A percentile compares a stretch with the other conserved stretches of the same genome.
Evolutionary conservation across 2,329 filamentous ascomycete genomes (phyloP).

Genomic region (Ophiostoma sp.): DNA sequence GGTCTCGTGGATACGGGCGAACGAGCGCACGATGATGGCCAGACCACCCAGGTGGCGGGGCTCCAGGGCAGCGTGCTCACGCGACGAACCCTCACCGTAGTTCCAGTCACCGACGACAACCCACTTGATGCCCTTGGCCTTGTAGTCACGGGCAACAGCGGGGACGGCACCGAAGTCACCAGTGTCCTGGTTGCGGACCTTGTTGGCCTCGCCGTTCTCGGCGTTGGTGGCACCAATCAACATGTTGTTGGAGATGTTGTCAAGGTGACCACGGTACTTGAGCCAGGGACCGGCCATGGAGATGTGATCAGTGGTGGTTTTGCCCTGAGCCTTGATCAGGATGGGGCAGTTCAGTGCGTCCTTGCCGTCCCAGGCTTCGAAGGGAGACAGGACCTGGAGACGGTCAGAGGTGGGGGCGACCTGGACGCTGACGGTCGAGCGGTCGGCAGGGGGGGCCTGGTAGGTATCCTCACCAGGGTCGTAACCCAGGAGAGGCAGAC

Average conservation of each 20-base stretch:
- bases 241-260: constrained; percentile 99
- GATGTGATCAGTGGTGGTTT: constrained; percentile 96
- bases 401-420: constrained; percentile 88
- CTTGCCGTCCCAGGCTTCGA: constrained; percentile 86
- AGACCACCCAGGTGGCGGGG: constrained; percentile 94
- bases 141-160: constrained; percentile 94
- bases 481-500: constrained; percentile 75
- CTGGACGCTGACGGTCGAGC: constrained; percentile 64
- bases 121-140: constrained; percentile 93
- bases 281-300: constrained; percentile 96
- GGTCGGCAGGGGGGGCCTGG: constrained; percentile 85
- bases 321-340: constrained; percentile 92
- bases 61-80: constrained; percentile 97
- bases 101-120: constrained; percentile 99
- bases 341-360: constrained; percentile 80
- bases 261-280: constrained; percentile 97
- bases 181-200: constrained; percentile 84
- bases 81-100: constrained; percentile 95
- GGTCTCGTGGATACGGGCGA: constrained; percentile 99
- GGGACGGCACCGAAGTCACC: constrained; percentile 84
- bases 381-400: constrained; percentile 85
- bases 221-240: constrained; percentile 95
- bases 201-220: constrained; percentile 95
- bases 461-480: constrained; percentile 88
- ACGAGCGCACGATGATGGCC: constrained; percentile 91